Percentiles rank a stretch among this genome's conserved stretches.
Conservation (phyloP, 768 basidiomycete species). For the Cystofilobasidium bisporidii region DNA sequence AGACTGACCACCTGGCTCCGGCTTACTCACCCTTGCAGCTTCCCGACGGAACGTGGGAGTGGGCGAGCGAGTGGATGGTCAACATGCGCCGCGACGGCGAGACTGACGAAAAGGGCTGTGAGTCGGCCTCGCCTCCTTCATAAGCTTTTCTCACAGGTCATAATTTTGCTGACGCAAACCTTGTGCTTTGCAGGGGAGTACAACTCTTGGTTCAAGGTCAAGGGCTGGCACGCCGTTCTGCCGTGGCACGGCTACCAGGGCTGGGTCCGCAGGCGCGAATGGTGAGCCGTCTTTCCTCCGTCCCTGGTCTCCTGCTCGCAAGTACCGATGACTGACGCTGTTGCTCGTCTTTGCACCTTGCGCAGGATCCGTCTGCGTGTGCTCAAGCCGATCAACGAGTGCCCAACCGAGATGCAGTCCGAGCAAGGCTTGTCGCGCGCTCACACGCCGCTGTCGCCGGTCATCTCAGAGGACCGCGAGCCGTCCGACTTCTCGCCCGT, state of each 20-base stretch:
- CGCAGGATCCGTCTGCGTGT: constrained; percentile 27
- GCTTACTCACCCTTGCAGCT: constrained; percentile 4
- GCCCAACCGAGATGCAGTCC: neutral
- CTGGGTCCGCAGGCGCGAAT: constrained; percentile 24
- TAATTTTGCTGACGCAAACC: too few species aligned
- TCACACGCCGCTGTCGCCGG: neutral
- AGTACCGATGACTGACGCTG: neutral
- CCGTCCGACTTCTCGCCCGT: neutral
- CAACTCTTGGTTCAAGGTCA: constrained; percentile 19
- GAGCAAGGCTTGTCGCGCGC: neutral
- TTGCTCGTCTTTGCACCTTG: neutral
- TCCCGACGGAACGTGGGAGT: constrained; percentile 24
- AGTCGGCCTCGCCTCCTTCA: neutral
- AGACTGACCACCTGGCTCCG: too few species aligned
- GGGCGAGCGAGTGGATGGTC: constrained; percentile 27
- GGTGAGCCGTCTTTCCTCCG: constrained; percentile 1
- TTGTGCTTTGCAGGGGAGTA: constrained; percentile 23
- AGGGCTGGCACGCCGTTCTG: constrained; percentile 22
- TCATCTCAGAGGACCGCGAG: neutral
- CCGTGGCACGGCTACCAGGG: constrained; percentile 28
- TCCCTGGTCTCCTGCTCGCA: neutral
- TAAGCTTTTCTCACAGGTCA: neutral
- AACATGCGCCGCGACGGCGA: constrained; percentile 27
- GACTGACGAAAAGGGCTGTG: constrained; percentile 28
- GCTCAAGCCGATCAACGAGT: neutral